Percentiles rank a stretch among this genome's conserved stretches.
phyloP scores from a whole-genome alignment of 2,329 filamentous ascomycete species.

The Trichophyton equinum region DNA sequence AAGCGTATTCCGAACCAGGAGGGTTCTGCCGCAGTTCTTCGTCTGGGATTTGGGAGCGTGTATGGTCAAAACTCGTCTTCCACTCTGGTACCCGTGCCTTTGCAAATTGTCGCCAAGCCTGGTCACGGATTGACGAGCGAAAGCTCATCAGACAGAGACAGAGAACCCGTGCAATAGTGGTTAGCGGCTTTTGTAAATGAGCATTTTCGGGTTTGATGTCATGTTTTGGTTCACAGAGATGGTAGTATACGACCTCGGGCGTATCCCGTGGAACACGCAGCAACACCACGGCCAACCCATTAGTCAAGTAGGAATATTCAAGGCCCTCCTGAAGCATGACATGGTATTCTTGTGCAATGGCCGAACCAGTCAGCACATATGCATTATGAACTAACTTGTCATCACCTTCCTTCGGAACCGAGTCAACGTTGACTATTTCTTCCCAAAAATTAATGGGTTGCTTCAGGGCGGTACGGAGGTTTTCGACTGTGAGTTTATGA shows the following conservation, averaged over 20 bases:
- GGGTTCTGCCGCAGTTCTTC: conserved; percentile 14
- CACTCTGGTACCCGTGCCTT: conserved; percentile 13
- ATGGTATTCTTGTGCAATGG: conserved; percentile 20
- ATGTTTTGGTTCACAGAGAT: conserved; percentile 17
- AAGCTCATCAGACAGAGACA: conserved; percentile 19
- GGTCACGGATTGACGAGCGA: conserved; percentile 12
- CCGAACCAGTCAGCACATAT: conserved; percentile 13
- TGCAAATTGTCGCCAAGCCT: conserved; percentile 17
- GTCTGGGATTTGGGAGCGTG: conserved; percentile 14
- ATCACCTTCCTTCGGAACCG: conserved; percentile 7
- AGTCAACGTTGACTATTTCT: conserved; percentile 1
- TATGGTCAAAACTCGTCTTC: conserved; percentile 16
- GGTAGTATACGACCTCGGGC: conserved; percentile 19
- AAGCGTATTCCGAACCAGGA: conserved; percentile 11
- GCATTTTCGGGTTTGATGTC: conserved; percentile 11
- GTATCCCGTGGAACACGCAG: conserved; percentile 17
- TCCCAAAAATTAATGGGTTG: conserved; percentile 1
- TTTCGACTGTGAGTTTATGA: conserved; percentile 12
- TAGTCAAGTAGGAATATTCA: conserved; percentile 20
- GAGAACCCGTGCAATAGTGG: conserved; percentile 15
- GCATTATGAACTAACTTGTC: conserved; percentile 19
- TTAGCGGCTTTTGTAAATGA: conserved; percentile 11
- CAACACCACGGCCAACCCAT: conserved; percentile 14
- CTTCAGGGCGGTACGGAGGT: neutral
- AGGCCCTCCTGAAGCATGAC: conserved; percentile 21